phyloP scores from a whole-genome alignment of 2,329 filamentous ascomycete genomes.

The Periconia macrospinosa region DNA sequence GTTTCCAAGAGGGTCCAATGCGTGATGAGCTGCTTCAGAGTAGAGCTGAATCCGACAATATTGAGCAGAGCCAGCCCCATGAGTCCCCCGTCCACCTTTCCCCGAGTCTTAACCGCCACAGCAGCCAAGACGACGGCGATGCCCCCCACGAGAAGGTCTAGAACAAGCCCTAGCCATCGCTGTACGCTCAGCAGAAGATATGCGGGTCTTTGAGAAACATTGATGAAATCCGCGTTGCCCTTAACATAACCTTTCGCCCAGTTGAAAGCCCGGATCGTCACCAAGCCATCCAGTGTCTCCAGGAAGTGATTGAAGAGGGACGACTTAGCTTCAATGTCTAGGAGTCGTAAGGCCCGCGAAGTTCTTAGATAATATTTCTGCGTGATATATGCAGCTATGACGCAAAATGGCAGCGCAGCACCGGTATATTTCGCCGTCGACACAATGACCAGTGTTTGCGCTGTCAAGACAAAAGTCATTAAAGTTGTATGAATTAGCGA shows the following conservation, averaged over 20 bases:
- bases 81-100: constrained; percentile 46
- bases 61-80: constrained; percentile 55
- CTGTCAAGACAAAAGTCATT: too few species aligned
- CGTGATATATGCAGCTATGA: constrained; percentile 28
- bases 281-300: constrained; percentile 49
- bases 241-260: constrained; percentile 34
- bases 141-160: constrained; percentile 37
- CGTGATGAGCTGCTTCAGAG: constrained; percentile 48
- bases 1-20: constrained; percentile 61
- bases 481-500: too few species aligned
- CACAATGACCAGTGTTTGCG: not conserved
- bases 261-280: constrained; percentile 52
- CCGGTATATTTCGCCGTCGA: not conserved
- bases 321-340: constrained; percentile 53
- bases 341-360: constrained; percentile 49
- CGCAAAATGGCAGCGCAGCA: constrained; percentile 2
- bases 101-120: constrained; percentile 31
- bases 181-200: constrained; percentile 43
- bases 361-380: constrained; percentile 48
- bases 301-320: constrained; percentile 53
- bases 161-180: constrained; percentile 42
- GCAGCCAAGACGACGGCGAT: constrained; percentile 36
- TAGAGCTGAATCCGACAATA: constrained; percentile 53
- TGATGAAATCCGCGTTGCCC: constrained; percentile 18
- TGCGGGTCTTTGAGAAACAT: constrained; percentile 42